Evolutionary conservation across 164 flowering plant genomes (phyloP), one percentile per base, ranked within the genome.

Genomic region (Paratinospora sagittata): DNA sequence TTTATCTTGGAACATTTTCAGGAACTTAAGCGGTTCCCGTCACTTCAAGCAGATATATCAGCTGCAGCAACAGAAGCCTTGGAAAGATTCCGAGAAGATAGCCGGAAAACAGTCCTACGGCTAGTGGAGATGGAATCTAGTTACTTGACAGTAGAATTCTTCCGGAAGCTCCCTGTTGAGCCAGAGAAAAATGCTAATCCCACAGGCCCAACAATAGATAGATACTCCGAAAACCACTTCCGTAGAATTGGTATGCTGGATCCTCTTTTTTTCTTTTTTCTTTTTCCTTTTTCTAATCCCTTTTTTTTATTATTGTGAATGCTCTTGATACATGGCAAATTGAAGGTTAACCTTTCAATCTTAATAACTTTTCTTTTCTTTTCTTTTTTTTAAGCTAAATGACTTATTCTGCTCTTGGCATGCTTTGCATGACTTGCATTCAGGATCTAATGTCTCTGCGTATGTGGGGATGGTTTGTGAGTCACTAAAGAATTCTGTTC

Each of bases 71-170:
- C 76, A 33, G 97, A 90, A 66, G 82, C 98, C 33, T 71, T 91
- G 74, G 98, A 94, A 74, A 90, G 77, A 78, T 94, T 91, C 76
- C 89, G 97, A 64, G 98, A 91, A 26, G 98, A 91, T 80, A 82
- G 98, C 81, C 81, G 91, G 69, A 91, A 81, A 83, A 86, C 98
- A 68, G 90, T 91, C 79, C 14, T 75, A 60, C 78, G 98, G 72
- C 78, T 93, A 67, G 98, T 91, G 27, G 98, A 94, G 63, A 90
- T 91, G 98, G 97, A 94, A 64, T 91, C 98, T 60, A 84, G 86
- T 77, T 94, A 91, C 74, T 81, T 90, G 45, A 94, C 98, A 13
- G 97, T 94, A 24, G 98, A 94, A 43, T 94, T 94, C 68, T 94
- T 91, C 82, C 74, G 96, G 69, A 94, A 90, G 81, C 84, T 89